Base-by-base conservation (phyloP, 768 basidiomycete species). In the Mycena crocata region DNA sequence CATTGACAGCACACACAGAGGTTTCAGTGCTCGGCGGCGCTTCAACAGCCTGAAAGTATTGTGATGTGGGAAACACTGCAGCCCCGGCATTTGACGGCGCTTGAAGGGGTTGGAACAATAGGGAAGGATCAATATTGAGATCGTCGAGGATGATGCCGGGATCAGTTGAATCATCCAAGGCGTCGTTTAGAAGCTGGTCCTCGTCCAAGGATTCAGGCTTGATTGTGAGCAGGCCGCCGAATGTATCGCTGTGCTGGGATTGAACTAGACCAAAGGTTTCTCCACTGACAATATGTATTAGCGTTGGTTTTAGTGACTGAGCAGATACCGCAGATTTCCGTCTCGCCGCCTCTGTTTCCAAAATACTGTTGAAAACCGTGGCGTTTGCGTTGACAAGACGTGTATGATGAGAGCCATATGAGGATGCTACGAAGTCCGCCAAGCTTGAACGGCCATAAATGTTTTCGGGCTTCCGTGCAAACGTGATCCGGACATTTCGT, bases 401-500 rank as follows among this genome's bases (percentile, higher is more conserved):
- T 12, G 30, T 1, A 45, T 57, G 56, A 45, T 57, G 56, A 5
- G 56, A 57, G 32, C 42, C 56, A 17, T 31, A 45, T 23, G 56
- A 32, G 4, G 56, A 44, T 12, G 19, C 23, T 9, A 57, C 39
- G 30, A 57, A 57, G 2, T 28, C 5, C n/a, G 35, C 34, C 26
- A 48, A 5, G 17, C 13, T 54, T 24, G 52, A 54, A 34, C 23
- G n/a, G n/a, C n/a, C n/a, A n/a, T n/a, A n/a, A n/a, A n/a, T 28
- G 46, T 28, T 48, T n/a, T 10, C 23, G 24, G 30, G 15, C 15
- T 50, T 50, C 49, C 15, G 21, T 5, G 15, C 17, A 8, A 39
- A 40, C 3, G 52, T 54, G 10, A 57, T 24, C 1, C 51, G 66
- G 13, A 62, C 28, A 45, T 62, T 62, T 2, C 66, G 60, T 1